phyloP scores from a whole-genome alignment of 805 yeast species.

The Wickerhamomyces silvicola region DNA sequence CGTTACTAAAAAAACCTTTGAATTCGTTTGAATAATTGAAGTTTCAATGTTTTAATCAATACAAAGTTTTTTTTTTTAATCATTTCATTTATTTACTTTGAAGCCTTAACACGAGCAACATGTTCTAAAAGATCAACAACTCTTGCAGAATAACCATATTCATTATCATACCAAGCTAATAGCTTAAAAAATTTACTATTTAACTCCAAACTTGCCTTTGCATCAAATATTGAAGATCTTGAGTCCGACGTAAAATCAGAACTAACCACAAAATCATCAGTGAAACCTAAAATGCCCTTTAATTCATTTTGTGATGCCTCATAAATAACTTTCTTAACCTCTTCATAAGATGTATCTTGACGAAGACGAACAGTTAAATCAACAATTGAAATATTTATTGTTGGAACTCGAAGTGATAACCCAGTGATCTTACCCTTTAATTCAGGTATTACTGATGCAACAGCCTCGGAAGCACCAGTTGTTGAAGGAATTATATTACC shows the following conservation, averaged over 20 bases:
- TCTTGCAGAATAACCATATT: slow-evolving; percentile 94
- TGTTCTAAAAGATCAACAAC: slow-evolving; percentile 84
- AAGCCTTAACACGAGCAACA: slow-evolving; percentile 52
- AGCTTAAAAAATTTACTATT: slow-evolving; percentile 87
- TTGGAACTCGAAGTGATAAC: slow-evolving; percentile 90
- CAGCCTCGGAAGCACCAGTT: slow-evolving; percentile 97
- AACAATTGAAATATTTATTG: slow-evolving; percentile 88
- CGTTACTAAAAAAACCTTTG: too few species aligned
- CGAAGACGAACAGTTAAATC: slow-evolving; percentile 82
- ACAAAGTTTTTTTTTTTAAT: too few species aligned
- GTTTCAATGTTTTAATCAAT: too few species aligned
- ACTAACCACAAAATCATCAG: slow-evolving; percentile 89
- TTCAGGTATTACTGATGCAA: slow-evolving; percentile 89
- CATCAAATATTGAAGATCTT: slow-evolving; percentile 86
- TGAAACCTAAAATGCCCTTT: slow-evolving; percentile 83
- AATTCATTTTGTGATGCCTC: slow-evolving; percentile 70
- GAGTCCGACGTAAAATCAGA: slow-evolving; percentile 80
- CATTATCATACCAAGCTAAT: slow-evolving; percentile 94
- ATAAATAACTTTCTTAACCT: slow-evolving; percentile 72
- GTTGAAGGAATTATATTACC: slow-evolving; percentile 94
- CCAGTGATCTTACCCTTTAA: slow-evolving; percentile 92
- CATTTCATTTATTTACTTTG: too few species aligned
- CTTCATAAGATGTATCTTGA: slow-evolving; percentile 74
- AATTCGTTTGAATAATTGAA: too few species aligned
- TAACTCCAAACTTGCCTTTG: slow-evolving; percentile 83